A percentile compares a stretch with the other conserved stretches of the same genome.
These are phyloP conservation scores for Scutellaria minor DNA, from an alignment of 257 asterid genomes.

Conservation along the genomic window DNA sequence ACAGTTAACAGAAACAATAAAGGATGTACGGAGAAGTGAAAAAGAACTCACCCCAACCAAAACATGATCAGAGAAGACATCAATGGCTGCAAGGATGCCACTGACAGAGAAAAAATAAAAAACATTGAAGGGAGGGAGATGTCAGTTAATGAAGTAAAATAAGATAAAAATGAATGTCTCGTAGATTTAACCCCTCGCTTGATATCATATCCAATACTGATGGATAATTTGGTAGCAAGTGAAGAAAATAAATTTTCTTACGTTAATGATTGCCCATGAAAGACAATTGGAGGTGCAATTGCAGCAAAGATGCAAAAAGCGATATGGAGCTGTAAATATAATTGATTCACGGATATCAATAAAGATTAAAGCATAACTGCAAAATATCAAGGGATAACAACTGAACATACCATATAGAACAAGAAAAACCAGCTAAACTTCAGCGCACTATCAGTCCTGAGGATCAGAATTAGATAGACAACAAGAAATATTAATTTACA, in stretches of 20 bases:
- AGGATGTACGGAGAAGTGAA: conserved; percentile 23
- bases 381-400: conserved; percentile 13
- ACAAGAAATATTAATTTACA: conserved; percentile 22
- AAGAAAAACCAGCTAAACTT: conserved; percentile 94
- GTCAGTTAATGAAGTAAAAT: neutral
- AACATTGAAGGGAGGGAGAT: neutral
- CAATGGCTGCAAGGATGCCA: conserved; percentile 97
- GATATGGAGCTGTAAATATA: conserved; percentile 78
- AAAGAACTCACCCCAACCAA: conserved; percentile 85
- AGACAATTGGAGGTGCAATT: conserved; percentile 94
- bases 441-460: conserved; percentile 96
- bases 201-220: conserved; percentile 2
- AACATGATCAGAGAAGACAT: conserved; percentile 81
- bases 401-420: conserved; percentile 72
- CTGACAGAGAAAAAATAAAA: conserved; percentile 46
- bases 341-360: conserved; percentile 29
- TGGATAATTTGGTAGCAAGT: conserved; percentile 13
- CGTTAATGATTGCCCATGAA: conserved; percentile 89
- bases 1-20: conserved; percentile 8
- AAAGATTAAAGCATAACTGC: conserved; percentile 12
- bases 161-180: conserved; percentile 9
- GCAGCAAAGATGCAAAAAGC: conserved; percentile 96
- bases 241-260: conserved; percentile 41
- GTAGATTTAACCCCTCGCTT: neutral
- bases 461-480: conserved; percentile 32